Evolutionary conservation across 768 basidiomycete species (phyloP).

Genomic region (Hemileccinum impolitum): DNA sequence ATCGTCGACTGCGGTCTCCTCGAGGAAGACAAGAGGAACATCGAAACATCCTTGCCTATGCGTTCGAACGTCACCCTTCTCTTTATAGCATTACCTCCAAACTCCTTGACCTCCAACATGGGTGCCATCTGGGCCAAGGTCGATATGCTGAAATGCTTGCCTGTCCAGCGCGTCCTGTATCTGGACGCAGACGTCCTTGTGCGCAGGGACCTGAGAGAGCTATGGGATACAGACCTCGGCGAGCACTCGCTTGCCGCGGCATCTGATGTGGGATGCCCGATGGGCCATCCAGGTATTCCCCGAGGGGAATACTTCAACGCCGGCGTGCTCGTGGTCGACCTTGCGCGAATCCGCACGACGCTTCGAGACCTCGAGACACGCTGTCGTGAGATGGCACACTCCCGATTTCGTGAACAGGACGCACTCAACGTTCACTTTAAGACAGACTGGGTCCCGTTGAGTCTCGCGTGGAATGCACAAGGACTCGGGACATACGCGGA

Average conservation of each 20-base stretch:
- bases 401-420: slow-evolving; percentile 47
- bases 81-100: slow-evolving; percentile 38
- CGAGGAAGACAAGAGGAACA: slow-evolving; percentile 31
- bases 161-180: slow-evolving; percentile 49
- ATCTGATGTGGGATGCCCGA: slow-evolving; percentile 47
- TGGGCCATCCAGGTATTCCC: slow-evolving; percentile 40
- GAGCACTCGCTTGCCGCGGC: slow-evolving; percentile 44
- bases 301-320: slow-evolving; percentile 49
- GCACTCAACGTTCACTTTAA: slow-evolving; percentile 45
- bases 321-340: slow-evolving; percentile 51
- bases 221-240: slow-evolving; percentile 46
- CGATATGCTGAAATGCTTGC: slow-evolving; percentile 43
- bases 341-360: slow-evolving; percentile 35
- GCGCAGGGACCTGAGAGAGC: slow-evolving; percentile 33
- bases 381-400: slow-evolving; percentile 25
- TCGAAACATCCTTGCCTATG: slow-evolving; percentile 29
- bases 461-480: slow-evolving; percentile 52
- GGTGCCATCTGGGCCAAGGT: slow-evolving; percentile 49
- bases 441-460: slow-evolving; percentile 40
- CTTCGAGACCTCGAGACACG: slow-evolving; percentile 26
- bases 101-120: slow-evolving; percentile 25
- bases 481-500: slow-evolving; percentile 53
- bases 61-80: slow-evolving; percentile 36
- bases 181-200: slow-evolving; percentile 53
- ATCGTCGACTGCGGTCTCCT: slow-evolving; percentile 46